Conservation (phyloP, 768 basidiomycete genomes). For the Leccinum broughii region DNA sequence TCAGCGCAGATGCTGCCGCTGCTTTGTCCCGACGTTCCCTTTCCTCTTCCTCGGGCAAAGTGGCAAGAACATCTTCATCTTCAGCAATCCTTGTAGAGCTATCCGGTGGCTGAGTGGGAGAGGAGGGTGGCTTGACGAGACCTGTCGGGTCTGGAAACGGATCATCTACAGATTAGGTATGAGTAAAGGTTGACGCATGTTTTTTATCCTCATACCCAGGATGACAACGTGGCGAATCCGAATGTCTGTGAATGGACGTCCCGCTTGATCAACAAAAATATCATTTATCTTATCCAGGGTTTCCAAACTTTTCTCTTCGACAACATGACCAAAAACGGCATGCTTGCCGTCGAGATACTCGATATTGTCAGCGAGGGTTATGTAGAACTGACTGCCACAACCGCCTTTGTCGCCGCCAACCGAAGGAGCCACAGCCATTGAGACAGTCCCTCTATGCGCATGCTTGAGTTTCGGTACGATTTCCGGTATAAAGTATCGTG, state of each 20-base stretch:
- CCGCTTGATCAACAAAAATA: conserved; percentile 83
- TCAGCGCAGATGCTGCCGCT: conserved; percentile 89
- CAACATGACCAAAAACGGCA: conserved; percentile 93
- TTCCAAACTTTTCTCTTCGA: conserved; percentile 76
- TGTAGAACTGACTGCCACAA: conserved; percentile 95
- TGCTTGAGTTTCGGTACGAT: conserved; percentile 84
- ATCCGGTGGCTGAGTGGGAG: conserved; percentile 82
- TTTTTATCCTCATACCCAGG: conserved; percentile 55
- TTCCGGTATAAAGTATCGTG: conserved; percentile 90
- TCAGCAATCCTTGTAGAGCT: conserved; percentile 89
- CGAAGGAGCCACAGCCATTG: conserved; percentile 95
- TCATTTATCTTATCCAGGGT: conserved; percentile 93
- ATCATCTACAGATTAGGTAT: conserved; percentile 61
- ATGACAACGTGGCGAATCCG: conserved; percentile 95
- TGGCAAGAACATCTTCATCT: conserved; percentile 86
- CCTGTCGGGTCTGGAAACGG: conserved; percentile 89
- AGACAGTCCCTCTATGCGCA: conserved; percentile 80
- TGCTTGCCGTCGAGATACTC: conserved; percentile 96
- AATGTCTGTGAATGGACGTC: conserved; percentile 91
- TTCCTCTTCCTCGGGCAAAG: conserved; percentile 86
- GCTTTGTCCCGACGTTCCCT: conserved; percentile 80
- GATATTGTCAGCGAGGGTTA: conserved; percentile 87
- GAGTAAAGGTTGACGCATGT: conserved; percentile 2
- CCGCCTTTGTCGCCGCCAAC: conserved; percentile 67
- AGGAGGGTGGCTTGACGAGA: conserved; percentile 67